phyloP scores from a whole-genome alignment of 2,329 filamentous ascomycete species.

The Colletotrichum chrysophilum region DNA sequence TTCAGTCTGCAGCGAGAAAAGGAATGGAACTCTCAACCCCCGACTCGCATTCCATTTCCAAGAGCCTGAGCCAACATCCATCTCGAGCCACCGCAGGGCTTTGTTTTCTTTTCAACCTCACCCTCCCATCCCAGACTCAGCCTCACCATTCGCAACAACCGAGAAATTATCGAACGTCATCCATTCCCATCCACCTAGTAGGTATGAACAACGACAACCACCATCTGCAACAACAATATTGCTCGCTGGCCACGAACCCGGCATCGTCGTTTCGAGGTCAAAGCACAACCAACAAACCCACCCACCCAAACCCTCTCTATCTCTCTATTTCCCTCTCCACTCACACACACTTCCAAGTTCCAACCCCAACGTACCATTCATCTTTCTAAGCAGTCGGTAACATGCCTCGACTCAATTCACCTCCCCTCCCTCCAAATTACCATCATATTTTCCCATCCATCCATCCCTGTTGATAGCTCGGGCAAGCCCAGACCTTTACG shows the following conservation, averaged over 20 bases:
- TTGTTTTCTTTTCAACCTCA: neutral
- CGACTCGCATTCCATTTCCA: neutral
- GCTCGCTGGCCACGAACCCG: neutral
- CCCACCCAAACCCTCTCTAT: neutral
- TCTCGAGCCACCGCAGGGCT: neutral
- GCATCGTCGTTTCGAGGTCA: slow-evolving; percentile 3
- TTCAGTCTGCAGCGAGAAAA: neutral
- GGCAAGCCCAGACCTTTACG: neutral
- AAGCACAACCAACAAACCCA: slow-evolving; percentile 7
- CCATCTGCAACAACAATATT: neutral
- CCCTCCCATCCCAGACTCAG: too few species aligned
- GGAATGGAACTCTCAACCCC: neutral
- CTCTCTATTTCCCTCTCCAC: neutral
- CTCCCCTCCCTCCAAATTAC: neutral
- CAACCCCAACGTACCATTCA: neutral
- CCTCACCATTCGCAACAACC: too few species aligned
- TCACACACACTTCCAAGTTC: neutral
- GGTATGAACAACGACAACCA: neutral
- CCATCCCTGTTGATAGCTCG: neutral
- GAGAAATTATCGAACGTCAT: too few species aligned
- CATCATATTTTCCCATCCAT: neutral
- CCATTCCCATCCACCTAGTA: neutral
- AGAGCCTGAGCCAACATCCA: neutral
- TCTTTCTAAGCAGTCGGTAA: neutral
- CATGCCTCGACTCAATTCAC: neutral